phyloP scores from a whole-genome alignment of 768 basidiomycete species.

The Myochromella boudieri region DNA sequence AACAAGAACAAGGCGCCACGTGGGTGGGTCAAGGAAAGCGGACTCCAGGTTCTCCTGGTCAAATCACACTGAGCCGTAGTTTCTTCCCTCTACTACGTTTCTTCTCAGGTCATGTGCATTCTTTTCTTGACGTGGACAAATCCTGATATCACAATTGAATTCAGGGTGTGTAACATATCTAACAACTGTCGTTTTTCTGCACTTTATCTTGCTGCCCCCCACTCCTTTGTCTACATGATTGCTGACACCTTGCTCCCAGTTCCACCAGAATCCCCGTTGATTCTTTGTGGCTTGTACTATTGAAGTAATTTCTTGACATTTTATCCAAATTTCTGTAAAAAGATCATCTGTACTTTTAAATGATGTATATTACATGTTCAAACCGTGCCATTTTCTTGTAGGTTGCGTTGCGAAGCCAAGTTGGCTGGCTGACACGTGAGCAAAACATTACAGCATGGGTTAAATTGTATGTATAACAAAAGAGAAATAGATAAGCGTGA shows the following conservation, averaged over 20 bases:
- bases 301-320: too few species aligned
- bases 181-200: background rate
- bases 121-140: background rate
- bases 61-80: slow-evolving; percentile 37
- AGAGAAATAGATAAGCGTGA: background rate
- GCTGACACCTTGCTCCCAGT: too few species aligned
- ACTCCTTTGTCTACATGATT: too few species aligned
- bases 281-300: too few species aligned
- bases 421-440: too few species aligned
- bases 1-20: slow-evolving; percentile 45
- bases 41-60: slow-evolving; percentile 64
- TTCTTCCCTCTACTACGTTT: background rate
- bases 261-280: background rate
- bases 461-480: background rate
- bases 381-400: too few species aligned
- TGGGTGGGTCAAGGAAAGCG: slow-evolving; percentile 63
- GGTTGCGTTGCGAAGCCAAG: too few species aligned
- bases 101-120: background rate
- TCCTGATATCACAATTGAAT: too few species aligned
- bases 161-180: background rate
- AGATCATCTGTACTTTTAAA: too few species aligned
- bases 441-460: background rate
- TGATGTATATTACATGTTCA: too few species aligned
- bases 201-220: background rate
- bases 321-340: too few species aligned